Base-by-base conservation (phyloP, 169 alveolate genomes). In the Plasmodium fragile region DNA sequence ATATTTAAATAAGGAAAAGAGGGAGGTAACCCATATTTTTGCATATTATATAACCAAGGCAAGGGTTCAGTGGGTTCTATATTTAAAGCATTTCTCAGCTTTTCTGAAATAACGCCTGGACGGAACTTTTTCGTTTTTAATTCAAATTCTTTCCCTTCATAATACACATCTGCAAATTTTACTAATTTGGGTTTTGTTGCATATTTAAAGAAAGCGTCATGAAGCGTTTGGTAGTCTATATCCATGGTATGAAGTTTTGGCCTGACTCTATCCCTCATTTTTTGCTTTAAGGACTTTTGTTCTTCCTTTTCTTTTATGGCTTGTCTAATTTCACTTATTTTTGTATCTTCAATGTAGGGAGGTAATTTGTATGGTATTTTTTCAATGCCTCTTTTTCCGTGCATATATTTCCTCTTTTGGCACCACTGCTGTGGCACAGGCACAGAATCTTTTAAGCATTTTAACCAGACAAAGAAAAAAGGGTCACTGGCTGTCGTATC, bases 391-490 rank as follows among this genome's bases (percentile, higher is more conserved):
- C 99, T 92, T 92, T 98, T 99, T 80, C 99, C 98, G 95, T 98
- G 99, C 82, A 99, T 95, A 95, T 98, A 99, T 85, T 98, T 96
- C 89, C 99, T 96, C 95, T 99, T 99, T 90, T 98, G 99, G 45
- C 98, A 96, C 99, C 99, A 99, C 93, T 99, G 99, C 45, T 96
- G 97, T 7, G 99, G 99, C 34, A 99, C 99, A 34, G 98, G 97
- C 18, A 99, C 99, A 41, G 99, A 97, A 94, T 99, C 98, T 80
- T 98, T 96, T 71, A 96, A 96, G 65, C 99, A 97, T 96, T 99
- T 99, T 87, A 99, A 95, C 95, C 97, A 98, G 18, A 99, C 98
- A 81, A 98, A 97, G 89, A 99, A 98, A 69, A 89, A 95, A 4
- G 99, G 99, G 89, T 99, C 99, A 53, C 97, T 95, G 11, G 99